Evolutionary conservation across 108 stramenopile species (phyloP).

Genomic region (Nitzschia sp.): DNA sequence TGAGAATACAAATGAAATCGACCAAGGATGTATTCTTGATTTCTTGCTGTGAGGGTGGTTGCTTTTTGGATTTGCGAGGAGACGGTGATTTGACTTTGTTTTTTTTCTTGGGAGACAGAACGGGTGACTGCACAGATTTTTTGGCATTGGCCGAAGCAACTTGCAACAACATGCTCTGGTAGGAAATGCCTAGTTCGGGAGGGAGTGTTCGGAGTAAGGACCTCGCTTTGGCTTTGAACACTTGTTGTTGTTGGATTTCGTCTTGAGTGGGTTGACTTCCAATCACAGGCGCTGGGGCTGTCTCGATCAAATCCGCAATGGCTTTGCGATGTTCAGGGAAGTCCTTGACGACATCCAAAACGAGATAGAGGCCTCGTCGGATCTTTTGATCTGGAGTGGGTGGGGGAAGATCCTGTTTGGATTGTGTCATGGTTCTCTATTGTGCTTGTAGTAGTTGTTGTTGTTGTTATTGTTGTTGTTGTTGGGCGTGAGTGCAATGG

Average conservation of each 20-base stretch:
- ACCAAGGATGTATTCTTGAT: slow-evolving; percentile 1
- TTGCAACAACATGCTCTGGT: slow-evolving; percentile 5
- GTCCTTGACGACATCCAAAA: neutral
- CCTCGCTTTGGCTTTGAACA: slow-evolving; percentile 6
- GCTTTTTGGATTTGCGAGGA: neutral
- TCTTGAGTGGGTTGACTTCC: slow-evolving; percentile 6
- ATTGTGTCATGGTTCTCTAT: no score
- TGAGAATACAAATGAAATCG: slow-evolving; percentile 15
- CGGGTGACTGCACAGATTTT: neutral
- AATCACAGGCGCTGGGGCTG: slow-evolving; percentile 10
- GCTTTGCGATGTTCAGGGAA: neutral
- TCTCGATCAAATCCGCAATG: slow-evolving; percentile 2
- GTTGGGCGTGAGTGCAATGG: no score
- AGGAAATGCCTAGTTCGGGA: slow-evolving; percentile 13
- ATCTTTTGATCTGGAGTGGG: slow-evolving; percentile 18
- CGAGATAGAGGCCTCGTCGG: slow-evolving; percentile 9
- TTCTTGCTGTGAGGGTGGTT: neutral
- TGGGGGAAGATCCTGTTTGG: neutral
- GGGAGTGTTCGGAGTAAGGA: slow-evolving; percentile 4
- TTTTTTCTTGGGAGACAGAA: neutral
- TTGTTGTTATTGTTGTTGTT: no score
- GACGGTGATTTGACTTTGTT: neutral
- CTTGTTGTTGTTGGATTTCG: slow-evolving; percentile 2
- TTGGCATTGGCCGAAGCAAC: neutral
- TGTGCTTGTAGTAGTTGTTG: no score